Evolutionary conservation across 78 protist species (phyloP), one percentile per base, ranked within the genome.

Genomic region (Pigoraptor vietnamica): DNA sequence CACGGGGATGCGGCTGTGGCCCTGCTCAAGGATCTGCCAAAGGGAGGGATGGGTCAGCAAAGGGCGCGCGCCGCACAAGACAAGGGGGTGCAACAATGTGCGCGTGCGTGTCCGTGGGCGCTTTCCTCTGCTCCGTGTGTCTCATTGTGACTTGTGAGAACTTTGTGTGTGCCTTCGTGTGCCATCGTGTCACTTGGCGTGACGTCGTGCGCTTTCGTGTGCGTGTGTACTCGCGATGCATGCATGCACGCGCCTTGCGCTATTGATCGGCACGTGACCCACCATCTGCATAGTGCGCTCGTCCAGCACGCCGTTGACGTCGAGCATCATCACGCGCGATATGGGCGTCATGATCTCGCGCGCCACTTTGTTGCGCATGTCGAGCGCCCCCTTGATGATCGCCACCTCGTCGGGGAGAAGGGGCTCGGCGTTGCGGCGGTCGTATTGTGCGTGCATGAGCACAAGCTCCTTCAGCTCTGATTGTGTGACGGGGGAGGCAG

Each of bases 341-440:
- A 94, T 40, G 19, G 90, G 88, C n/a, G 97, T 96, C 96, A 95
- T 94, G 55, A 38, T 21, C 35, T 81, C 86, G 0, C 0, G 24
- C n/a, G 33, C 92, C 23, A 6, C 1, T 87, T 91, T 95, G 25
- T 39, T 36, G 36, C 40, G 33, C 37, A 94, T 33, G 2, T 48
- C 93, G 35, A 94, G 67, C 0, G 96, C 96, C 19, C 95, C 92
- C 48, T 67, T 35, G 32, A 94, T 90, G 34, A 94, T 67, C 48
- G 0, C 0, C 6, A 33, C 40, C 23, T 94, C 96, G 24, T 94
- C 94, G 25, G 0, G 21, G 0, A 24, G 1, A n/a, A 94, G 33
- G 6, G 86, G 92, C 29, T 39, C 94, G 39, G 48, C 92, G 40
- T 86, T 67, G 34, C 88, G 21, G 0, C 29, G 6, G 81, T 1